Base-by-base conservation (phyloP, 2,329 filamentous ascomycete genomes). In the Graphium sp. region DNA sequence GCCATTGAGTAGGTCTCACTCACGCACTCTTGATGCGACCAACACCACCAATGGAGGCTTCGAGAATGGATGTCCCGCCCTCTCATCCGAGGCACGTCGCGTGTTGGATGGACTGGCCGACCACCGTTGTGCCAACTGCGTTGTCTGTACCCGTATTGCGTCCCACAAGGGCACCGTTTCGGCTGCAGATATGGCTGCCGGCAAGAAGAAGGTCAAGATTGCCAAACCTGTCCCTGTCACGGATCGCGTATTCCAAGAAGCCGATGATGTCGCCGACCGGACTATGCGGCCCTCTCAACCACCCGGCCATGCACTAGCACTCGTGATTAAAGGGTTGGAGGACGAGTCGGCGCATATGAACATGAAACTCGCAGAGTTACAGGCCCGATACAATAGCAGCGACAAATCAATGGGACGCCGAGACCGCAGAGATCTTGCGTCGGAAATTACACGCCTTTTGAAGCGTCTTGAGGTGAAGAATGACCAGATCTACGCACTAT, bases 321-420 rank as follows among this genome's bases (percentile, higher is more conserved):
- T 74, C n/a, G 79, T 92, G 14, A 74, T 92, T 47, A 89, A 91
- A 51, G 66, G 73, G 6, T 57, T 91, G 4, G 63, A 81, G 39
- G 82, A 91, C 45, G 84, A 93, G 48, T 65, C 85, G 24, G 62
- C 65, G 9, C 80, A 91, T 45, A 53, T 91, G 30, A 77, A 80
- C 49, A 61, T 77, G 38, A 64, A 76, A 41, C 63, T 84, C n/a
- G 56, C 64, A 1, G 50, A 61, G 19, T 63, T 70, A 33, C 68
- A 77, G 40, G 58, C 58, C 4, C 52, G 63, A 21, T 82, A 83
- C 49, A 71, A 72, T 37, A 56, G 56, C 14, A 67, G 73, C 32
- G 76, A 89, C 49, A 66, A 74, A 28, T 63, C 71, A 2, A 46
- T 79, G 14, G 71, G 70, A 31, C 72, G 69, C 37, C 65, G 70